Conservation (phyloP, 1,284 basidiomycete genomes). For the Boletus albobrunnescens region DNA sequence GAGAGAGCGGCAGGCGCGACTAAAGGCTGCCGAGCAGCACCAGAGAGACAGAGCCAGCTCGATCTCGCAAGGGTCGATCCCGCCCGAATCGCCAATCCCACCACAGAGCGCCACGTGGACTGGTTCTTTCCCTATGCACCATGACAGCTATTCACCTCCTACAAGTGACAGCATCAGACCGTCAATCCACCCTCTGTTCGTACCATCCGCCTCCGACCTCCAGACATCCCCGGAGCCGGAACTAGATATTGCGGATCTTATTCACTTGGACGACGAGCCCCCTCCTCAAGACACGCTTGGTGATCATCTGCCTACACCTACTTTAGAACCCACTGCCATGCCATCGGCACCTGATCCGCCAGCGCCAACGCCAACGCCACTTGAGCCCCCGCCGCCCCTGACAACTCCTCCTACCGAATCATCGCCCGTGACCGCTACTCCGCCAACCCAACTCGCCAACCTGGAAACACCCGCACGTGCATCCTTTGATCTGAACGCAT, state of each 20-base stretch:
- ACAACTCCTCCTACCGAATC: slow-evolving; percentile 11
- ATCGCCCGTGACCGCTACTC: slow-evolving; percentile 4
- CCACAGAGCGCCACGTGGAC: slow-evolving; percentile 51
- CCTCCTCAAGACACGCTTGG: slow-evolving; percentile 19
- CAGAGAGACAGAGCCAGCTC: slow-evolving; percentile 44
- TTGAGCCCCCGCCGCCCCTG: slow-evolving; percentile 17
- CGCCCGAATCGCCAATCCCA: slow-evolving; percentile 60
- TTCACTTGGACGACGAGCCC: slow-evolving; percentile 72
- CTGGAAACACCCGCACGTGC: slow-evolving; percentile 40
- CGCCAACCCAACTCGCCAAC: slow-evolving; percentile 34
- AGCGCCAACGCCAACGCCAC: slow-evolving; percentile 4
- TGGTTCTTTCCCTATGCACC: slow-evolving; percentile 45
- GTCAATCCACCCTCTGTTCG: slow-evolving; percentile 38
- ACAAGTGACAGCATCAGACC: slow-evolving; percentile 29
- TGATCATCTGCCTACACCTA: slow-evolving; percentile 17
- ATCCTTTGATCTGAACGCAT: slow-evolving; percentile 66
- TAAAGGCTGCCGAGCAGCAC: slow-evolving; percentile 45
- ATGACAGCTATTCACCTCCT: slow-evolving; percentile 25
- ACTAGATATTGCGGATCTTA: slow-evolving; percentile 68
- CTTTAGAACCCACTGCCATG: slow-evolving; percentile 11
- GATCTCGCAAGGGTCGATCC: slow-evolving; percentile 45
- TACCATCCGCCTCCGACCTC: slow-evolving; percentile 43
- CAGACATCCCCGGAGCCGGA: slow-evolving; percentile 49
- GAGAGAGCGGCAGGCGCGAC: slow-evolving; percentile 55
- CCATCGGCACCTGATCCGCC: slow-evolving; percentile 7